phyloP scores from a whole-genome alignment of 352 stramenopile genomes.

The Pythium grandisporangium region DNA sequence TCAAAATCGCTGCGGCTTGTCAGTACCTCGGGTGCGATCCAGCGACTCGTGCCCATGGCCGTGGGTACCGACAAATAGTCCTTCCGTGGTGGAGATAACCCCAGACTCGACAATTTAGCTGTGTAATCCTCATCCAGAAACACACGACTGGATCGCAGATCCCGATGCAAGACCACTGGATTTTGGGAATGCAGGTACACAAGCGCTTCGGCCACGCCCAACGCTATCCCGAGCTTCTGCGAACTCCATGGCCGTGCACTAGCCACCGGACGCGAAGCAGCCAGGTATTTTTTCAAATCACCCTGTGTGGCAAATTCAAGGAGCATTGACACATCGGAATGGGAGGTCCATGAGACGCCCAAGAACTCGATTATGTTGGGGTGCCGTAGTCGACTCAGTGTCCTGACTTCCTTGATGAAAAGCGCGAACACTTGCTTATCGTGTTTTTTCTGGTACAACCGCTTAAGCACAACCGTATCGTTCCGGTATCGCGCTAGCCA shows the following conservation, averaged over 20 bases:
- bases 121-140: conserved; percentile 14
- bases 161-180: conserved; percentile 17
- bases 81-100: conserved; percentile 5
- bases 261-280: conserved; percentile 16
- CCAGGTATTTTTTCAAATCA: conserved; percentile 46
- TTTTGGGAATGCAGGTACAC: conserved; percentile 21
- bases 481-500: conserved; percentile 12
- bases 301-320: conserved; percentile 68
- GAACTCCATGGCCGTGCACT: conserved; percentile 27
- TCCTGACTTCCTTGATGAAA: conserved; percentile 66
- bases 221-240: conserved; percentile 34
- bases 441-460: conserved; percentile 13
- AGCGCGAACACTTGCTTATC: conserved; percentile 6
- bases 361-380: conserved; percentile 75
- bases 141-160: conserved; percentile 25
- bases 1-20: conserved; percentile 28
- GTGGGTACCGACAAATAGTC: conserved; percentile 17
- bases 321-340: conserved; percentile 51
- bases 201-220: conserved; percentile 16
- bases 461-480: conserved; percentile 14
- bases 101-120: conserved; percentile 24
- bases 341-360: conserved; percentile 56
- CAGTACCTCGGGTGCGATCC: conserved; percentile 58
- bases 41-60: conserved; percentile 28
- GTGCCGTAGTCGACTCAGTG: conserved; percentile 49